Evolutionary conservation across 2,329 filamentous ascomycete species (phyloP).

Genomic region (Phialophora macrospora): DNA sequence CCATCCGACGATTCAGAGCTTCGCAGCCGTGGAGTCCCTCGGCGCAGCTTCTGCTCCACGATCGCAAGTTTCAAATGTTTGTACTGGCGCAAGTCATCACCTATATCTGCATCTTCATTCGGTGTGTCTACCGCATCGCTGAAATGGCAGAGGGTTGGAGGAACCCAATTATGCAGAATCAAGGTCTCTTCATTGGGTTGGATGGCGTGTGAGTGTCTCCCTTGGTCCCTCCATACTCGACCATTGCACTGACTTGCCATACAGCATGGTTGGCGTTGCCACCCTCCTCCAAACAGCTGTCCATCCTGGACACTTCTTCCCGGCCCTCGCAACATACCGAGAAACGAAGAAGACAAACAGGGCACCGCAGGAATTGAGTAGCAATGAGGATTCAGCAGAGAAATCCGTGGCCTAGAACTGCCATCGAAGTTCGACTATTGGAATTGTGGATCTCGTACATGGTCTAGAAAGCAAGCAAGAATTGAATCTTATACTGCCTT

Average conservation of each 20-base stretch:
- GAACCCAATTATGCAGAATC: conserved; percentile 54
- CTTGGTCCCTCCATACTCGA: not conserved
- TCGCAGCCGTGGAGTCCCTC: conserved; percentile 23
- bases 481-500: too few relatives aligned
- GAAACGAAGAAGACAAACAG: conserved; percentile 7
- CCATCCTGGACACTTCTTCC: conserved; percentile 35
- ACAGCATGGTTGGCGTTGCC: conserved; percentile 24
- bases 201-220: conserved; percentile 47
- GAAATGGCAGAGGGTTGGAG: conserved; percentile 56
- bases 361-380: not conserved
- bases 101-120: conserved; percentile 51
- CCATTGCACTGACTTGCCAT: not conserved
- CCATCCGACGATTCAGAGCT: conserved; percentile 17
- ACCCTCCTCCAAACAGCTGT: conserved; percentile 30
- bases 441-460: not conserved
- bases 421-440: not conserved
- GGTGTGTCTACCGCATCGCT: conserved; percentile 57
- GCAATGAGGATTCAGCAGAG: not conserved
- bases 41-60: conserved; percentile 17
- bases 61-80: conserved; percentile 34
- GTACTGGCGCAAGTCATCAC: conserved; percentile 38
- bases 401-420: not conserved
- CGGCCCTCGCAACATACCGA: conserved; percentile 11
- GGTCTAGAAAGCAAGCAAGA: not conserved
- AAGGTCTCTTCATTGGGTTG: conserved; percentile 56